Percentiles rank a stretch among this genome's conserved stretches.
Conservation (phyloP, 768 basidiomycete species). For the Leccinum olivaceopallidum region DNA sequence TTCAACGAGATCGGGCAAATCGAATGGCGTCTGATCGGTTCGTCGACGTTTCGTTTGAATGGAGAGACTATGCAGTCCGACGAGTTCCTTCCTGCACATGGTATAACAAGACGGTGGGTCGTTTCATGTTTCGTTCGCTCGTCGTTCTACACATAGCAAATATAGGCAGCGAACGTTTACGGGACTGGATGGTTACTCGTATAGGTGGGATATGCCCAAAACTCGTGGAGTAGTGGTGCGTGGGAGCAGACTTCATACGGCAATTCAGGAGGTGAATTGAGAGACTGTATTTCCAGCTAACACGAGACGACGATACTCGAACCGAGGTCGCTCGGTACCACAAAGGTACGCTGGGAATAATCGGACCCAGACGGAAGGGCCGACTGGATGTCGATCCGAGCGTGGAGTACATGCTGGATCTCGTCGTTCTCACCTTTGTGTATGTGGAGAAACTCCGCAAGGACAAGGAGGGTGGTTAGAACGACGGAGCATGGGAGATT, state of each 20-base stretch:
- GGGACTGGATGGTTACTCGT: slow-evolving; percentile 33
- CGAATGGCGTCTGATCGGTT: slow-evolving; percentile 28
- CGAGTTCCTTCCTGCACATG: slow-evolving; percentile 22
- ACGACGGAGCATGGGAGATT: too few species aligned
- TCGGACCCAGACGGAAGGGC: slow-evolving; percentile 12
- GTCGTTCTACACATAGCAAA: background rate
- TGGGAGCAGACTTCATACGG: background rate
- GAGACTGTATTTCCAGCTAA: slow-evolving; percentile 12
- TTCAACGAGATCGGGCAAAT: slow-evolving; percentile 36
- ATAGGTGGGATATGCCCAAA: slow-evolving; percentile 31
- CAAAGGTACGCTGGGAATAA: slow-evolving; percentile 17
- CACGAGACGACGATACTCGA: slow-evolving; percentile 11
- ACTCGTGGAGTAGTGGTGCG: slow-evolving; percentile 13
- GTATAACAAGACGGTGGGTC: slow-evolving; percentile 19
- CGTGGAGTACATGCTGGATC: slow-evolving; percentile 24
- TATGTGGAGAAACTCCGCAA: slow-evolving; percentile 27
- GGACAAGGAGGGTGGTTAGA: slow-evolving; percentile 11
- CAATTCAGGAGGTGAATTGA: background rate
- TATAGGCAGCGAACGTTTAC: slow-evolving; percentile 25
- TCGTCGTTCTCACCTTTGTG: slow-evolving; percentile 27
- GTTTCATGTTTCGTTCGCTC: background rate
- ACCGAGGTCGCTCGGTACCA: slow-evolving; percentile 21
- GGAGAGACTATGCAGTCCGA: slow-evolving; percentile 27
- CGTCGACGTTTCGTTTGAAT: slow-evolving; percentile 31
- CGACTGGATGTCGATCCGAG: slow-evolving; percentile 21